Evolutionary conservation across 129 eudicot species (phyloP).

Genomic region (Pittosporum tobira): DNA sequence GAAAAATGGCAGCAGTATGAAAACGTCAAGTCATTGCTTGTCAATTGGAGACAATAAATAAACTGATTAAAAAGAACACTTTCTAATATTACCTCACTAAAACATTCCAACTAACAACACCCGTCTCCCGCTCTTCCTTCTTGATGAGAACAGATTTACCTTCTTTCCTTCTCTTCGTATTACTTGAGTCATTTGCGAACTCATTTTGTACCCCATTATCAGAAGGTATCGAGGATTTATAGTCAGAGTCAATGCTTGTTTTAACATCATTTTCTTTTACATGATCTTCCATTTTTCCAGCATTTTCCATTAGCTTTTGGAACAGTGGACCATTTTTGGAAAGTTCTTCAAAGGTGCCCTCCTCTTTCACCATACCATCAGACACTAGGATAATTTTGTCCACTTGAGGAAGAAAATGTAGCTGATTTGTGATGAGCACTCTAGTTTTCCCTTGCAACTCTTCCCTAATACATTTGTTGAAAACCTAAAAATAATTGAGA

Average conservation of each 20-base stretch:
- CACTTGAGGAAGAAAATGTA: conserved; percentile 88
- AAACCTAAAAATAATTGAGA: conserved; percentile 43
- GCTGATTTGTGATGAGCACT: conserved; percentile 91
- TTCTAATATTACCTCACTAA: conserved; percentile 48
- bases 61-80: neutral
- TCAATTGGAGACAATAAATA: neutral
- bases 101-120: conserved; percentile 82
- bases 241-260: conserved; percentile 17
- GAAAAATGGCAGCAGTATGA: conserved; percentile 8
- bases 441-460: conserved; percentile 77
- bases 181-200: conserved; percentile 20
- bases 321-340: conserved; percentile 57
- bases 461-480: conserved; percentile 76
- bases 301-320: conserved; percentile 81
- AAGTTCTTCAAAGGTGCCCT: conserved; percentile 84
- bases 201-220: conserved; percentile 34
- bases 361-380: conserved; percentile 84
- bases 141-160: conserved; percentile 69
- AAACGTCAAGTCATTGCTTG: neutral
- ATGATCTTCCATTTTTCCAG: conserved; percentile 86
- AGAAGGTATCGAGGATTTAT: conserved; percentile 29
- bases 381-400: conserved; percentile 74
- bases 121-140: conserved; percentile 96
- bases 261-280: conserved; percentile 35
- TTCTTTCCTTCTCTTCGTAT: conserved; percentile 34